A percentile compares a stretch with the other conserved stretches of the same genome.
Evolutionary conservation across 768 basidiomycete genomes (phyloP).

Genomic region (Strobilomyces dryophilus): DNA sequence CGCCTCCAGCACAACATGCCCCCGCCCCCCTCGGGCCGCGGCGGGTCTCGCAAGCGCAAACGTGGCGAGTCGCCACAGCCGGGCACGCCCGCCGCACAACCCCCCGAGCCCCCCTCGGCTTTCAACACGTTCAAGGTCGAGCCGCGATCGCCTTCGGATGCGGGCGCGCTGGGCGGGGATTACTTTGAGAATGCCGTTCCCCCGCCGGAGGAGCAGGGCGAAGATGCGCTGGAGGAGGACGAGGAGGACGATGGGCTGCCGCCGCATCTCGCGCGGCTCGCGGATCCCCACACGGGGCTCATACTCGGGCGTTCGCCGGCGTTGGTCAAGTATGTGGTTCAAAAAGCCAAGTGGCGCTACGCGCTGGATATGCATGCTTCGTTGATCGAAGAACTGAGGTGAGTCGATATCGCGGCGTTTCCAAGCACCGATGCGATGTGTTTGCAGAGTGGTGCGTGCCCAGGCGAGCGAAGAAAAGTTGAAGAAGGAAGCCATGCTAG

Average conservation of each 20-base stretch:
- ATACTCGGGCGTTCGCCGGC: conserved; percentile 65
- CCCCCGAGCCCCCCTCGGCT: conserved; percentile 27
- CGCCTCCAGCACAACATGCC: conserved; percentile 80
- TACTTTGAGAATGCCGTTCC: conserved; percentile 28
- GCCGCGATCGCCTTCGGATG: conserved; percentile 40
- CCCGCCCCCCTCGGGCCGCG: conserved; percentile 69
- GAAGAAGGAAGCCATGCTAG: conserved; percentile 59
- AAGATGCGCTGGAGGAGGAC: conserved; percentile 23
- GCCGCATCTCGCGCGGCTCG: conserved; percentile 44
- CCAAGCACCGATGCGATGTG: neutral
- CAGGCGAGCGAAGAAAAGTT: conserved; percentile 52
- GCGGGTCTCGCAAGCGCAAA: conserved; percentile 69
- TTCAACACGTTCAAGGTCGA: conserved; percentile 69
- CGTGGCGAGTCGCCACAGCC: conserved; percentile 38
- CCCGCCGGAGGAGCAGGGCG: conserved; percentile 16
- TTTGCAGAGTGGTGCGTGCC: conserved; percentile 37
- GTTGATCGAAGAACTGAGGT: conserved; percentile 60
- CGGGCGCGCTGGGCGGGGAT: conserved; percentile 27
- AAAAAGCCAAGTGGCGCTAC: conserved; percentile 70
- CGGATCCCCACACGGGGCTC: conserved; percentile 56
- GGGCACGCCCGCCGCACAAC: conserved; percentile 14
- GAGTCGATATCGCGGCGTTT: neutral
- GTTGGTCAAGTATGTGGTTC: conserved; percentile 66
- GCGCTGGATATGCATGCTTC: conserved; percentile 63
- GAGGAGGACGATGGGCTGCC: conserved; percentile 50